These are phyloP conservation scores for Fusarium citri DNA, from an alignment of 2,329 filamentous ascomycete genomes.

Conservation along the genomic window DNA sequence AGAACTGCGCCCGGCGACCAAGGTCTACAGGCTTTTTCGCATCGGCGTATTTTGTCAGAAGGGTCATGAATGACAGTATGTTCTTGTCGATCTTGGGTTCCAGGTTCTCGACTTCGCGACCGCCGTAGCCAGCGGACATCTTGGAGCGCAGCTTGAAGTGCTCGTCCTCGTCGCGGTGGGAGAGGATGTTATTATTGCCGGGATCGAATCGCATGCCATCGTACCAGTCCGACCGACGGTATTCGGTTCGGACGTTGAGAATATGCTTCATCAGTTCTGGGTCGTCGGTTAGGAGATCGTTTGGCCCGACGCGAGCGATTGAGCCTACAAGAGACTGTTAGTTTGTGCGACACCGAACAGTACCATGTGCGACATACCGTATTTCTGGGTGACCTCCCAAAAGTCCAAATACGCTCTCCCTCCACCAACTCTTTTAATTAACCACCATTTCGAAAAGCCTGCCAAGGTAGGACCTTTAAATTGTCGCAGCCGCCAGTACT, in stretches of 20 bases:
- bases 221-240: slow-evolving; percentile 58
- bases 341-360: not conserved
- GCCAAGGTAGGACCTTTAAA: slow-evolving; percentile 55
- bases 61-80: slow-evolving; percentile 56
- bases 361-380: slow-evolving; percentile 45
- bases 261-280: slow-evolving; percentile 53
- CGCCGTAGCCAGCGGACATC: slow-evolving; percentile 64
- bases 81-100: slow-evolving; percentile 62
- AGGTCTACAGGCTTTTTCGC: slow-evolving; percentile 52
- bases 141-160: slow-evolving; percentile 59
- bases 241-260: slow-evolving; percentile 50
- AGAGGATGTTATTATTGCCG: slow-evolving; percentile 62
- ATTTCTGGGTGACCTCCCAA: slow-evolving; percentile 51
- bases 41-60: slow-evolving; percentile 42
- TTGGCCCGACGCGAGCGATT: slow-evolving; percentile 56
- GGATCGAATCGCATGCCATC: slow-evolving; percentile 64
- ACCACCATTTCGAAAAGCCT: slow-evolving; percentile 56
- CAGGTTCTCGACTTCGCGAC: slow-evolving; percentile 63
- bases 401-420: slow-evolving; percentile 53
- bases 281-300: slow-evolving; percentile 55
- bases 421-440: slow-evolving; percentile 48
- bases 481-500: slow-evolving; percentile 55
- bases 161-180: slow-evolving; percentile 58
- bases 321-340: slow-evolving; percentile 41
- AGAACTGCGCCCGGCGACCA: slow-evolving; percentile 60